Evolutionary conservation across 345 rosid species (phyloP), one percentile per base, ranked within the genome.

Genomic region (Bruguiera gymnorhiza): DNA sequence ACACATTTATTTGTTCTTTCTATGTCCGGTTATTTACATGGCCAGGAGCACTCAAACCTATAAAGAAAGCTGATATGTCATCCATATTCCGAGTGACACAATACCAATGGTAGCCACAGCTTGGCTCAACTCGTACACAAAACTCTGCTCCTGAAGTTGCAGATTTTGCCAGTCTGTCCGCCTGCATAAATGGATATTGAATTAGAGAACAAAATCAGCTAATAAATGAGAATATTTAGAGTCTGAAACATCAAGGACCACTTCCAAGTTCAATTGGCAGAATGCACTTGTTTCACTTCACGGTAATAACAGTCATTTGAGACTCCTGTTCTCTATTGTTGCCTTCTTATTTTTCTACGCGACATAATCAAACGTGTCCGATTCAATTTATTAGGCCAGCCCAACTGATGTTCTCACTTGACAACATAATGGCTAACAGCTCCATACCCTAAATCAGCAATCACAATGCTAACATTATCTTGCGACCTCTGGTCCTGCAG

Each of bases 371-470:
- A 3, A 43, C 13, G 19, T 43, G 46, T 9, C 15, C 15, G 2
- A 10, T 39, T 39, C 15, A 9, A 10, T 39, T 10, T 39, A 10
- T 39, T 39, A 4, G 2, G 46, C 46, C 46, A 39, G 46, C 15
- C 10, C 46, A 39, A 39, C 46, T 39, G 46, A 39, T 39, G 10
- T 2, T 39, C 46, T 2, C 46, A 9, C 46, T 39, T 39, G 46
- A 15, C 46, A 39, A 39, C 46, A 39, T 10, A 11, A 43, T 43
- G 5, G 16, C 50, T 43, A 15, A 43, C 18, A 3, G 50, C 50
- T 11, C 50, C 50, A 13, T 87, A 91, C 98, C 98, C 98, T 68
- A 91, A 74, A 76, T 93, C 96, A 29, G 97, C 96, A 37, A 90
- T 86, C 63, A 87, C 70, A 73, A 90, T 81, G 78, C 93, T 93